phyloP scores from a whole-genome alignment of 192 early-diverging fungal genomes.

The Umbelopsis ramanniana region DNA sequence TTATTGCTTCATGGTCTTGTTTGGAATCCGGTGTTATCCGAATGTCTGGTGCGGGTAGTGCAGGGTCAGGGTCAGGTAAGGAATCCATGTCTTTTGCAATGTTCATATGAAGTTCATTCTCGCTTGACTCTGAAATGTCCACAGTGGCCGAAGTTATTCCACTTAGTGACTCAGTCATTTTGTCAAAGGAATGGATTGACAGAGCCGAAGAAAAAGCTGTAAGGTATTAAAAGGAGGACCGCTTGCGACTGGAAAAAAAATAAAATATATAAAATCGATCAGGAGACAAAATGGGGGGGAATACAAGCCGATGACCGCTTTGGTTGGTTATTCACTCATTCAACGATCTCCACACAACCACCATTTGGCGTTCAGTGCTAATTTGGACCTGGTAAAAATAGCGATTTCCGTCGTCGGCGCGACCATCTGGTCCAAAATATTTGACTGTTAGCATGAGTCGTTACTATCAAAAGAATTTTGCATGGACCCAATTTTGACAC shows the following conservation, averaged over 20 bases:
- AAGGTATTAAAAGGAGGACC: not conserved
- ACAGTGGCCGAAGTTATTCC: not conserved
- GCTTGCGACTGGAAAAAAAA: not conserved
- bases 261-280: not conserved
- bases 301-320: not conserved
- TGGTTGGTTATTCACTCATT: not conserved
- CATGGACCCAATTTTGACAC: too few relatives aligned
- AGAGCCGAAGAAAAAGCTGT: not conserved
- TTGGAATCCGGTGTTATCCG: not conserved
- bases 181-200: conserved; percentile 5
- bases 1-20: not conserved
- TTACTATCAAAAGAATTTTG: too few relatives aligned
- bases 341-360: too few relatives aligned
- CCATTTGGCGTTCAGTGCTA: too few relatives aligned
- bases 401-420: too few relatives aligned
- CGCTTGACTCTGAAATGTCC: not conserved
- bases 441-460: too few relatives aligned
- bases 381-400: too few relatives aligned
- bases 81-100: not conserved
- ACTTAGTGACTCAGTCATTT: not conserved
- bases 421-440: too few relatives aligned
- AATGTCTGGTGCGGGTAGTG: not conserved
- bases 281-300: conserved; percentile 2
- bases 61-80: not conserved
- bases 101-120: not conserved